Conservation (phyloP, 2,329 filamentous ascomycete species). For the Nannizziopsis arthrosporioides region DNA sequence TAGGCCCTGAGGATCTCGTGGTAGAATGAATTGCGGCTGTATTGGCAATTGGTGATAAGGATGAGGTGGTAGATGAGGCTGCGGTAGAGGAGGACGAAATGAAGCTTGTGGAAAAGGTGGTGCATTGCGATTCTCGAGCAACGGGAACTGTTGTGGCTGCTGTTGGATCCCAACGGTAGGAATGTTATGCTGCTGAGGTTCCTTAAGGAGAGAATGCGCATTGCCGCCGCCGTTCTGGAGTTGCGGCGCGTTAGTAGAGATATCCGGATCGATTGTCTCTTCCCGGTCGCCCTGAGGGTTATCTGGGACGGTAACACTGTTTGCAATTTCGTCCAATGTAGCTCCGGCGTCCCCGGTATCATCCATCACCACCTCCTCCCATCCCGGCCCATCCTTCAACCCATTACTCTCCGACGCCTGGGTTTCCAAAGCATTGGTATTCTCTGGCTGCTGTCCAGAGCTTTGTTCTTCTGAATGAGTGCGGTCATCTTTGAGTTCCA, state of each 20-base stretch:
- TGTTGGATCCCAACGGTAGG: not conserved
- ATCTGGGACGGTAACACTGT: not conserved
- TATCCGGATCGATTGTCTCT: not conserved
- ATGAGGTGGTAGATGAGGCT: not conserved
- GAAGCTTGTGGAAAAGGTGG: not conserved
- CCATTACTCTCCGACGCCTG: not conserved
- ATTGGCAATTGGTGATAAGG: not conserved
- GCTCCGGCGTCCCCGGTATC: not conserved
- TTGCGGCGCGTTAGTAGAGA: not conserved
- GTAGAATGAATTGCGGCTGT: not conserved
- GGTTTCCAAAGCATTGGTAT: not conserved
- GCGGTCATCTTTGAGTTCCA: not conserved
- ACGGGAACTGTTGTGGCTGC: not conserved
- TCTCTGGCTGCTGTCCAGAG: not conserved
- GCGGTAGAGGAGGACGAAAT: not conserved
- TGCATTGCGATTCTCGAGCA: not conserved
- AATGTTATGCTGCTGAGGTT: not conserved
- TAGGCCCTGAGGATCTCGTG: not conserved
- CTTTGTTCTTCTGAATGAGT: not conserved
- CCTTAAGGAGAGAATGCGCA: not conserved
- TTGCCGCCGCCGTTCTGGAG: not conserved
- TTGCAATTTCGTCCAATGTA: not conserved
- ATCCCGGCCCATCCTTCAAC: conserved; percentile 3
- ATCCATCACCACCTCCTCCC: conserved; percentile 6
- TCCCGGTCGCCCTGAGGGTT: not conserved